Base-by-base conservation (phyloP, 176 grass and related monocot species). In the Aegilops bicornis region DNA sequence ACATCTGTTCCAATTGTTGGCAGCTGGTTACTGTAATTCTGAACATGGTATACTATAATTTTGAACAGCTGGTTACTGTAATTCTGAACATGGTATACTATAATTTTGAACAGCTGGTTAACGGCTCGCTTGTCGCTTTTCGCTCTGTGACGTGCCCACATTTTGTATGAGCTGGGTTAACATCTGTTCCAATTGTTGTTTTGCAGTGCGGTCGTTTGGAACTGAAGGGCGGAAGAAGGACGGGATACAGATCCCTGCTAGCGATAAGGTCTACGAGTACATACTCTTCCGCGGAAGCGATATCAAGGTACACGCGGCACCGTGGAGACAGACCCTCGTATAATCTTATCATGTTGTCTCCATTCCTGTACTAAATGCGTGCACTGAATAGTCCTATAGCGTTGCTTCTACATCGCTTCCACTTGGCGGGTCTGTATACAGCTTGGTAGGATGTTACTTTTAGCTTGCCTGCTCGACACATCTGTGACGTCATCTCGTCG, bases 171-270 rank as follows among this genome's bases (percentile, higher is more conserved):
- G 43, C 43, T 4, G 3, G 43, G 13, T 14, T 47, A 43, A 43
- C 42, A 43, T 43, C 42, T 43, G 42, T 43, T 43, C 42, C 42
- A 3, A 43, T 43, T 43, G 42, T 43, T 3, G 50, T 87, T 81
- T 10, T 87, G 80, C 39, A 97, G 95, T 97, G 67, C 87, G 92
- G 31, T 97, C 95, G 7, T 94, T 97, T 87, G 95, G 95, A 71
- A 97, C 95, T 0, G 95, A 97, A 92, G 95, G 95, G 19, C 83
- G 95, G 69, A 97, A 97, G 89, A 90, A 94, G 76, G 95, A 97
- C 3, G 95, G 95, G 2, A 67, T 91, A 71, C 95, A 94, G 54
- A 85, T 97, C 87, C 88, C 88, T 20, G 71, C 88, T 47, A 92
- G 86, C 35, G 92, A 94, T 84, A 97, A 89, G 72, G 79, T 97